Percentiles rank a stretch among this genome's conserved stretches.
These are phyloP conservation scores for grape (Vitis vinifera) DNA, from an alignment of 164 flowering plant genomes.

Conservation along the genomic window ASM3070453v1 NC_081809.1:21348001-21348500, in stretches of 20 bases:
- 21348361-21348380: constrained; percentile 31
- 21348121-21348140: neutral
- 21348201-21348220: neutral
- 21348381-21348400: constrained; percentile 21
- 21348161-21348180: neutral
- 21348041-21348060: neutral
- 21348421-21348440: constrained; percentile 22
- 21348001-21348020: too few relatives aligned
- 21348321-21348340: constrained; percentile 25
- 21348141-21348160: neutral
- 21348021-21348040: neutral
- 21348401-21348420: constrained; percentile 32
- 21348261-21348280: neutral
- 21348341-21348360: constrained; percentile 26
- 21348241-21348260: neutral
- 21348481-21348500: constrained; percentile 8
- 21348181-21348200: constrained; percentile 7
- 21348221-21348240: neutral
- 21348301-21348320: constrained; percentile 22
- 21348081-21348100: too few relatives aligned
- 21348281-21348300: neutral
- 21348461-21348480: constrained; percentile 2
- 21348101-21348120: neutral
- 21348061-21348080: too few relatives aligned
- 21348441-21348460: constrained; percentile 2